These are phyloP conservation scores for Annulohypoxylon moriforme DNA, from an alignment of 495 filamentous ascomycete genomes.

Conservation along the genomic window DNA sequence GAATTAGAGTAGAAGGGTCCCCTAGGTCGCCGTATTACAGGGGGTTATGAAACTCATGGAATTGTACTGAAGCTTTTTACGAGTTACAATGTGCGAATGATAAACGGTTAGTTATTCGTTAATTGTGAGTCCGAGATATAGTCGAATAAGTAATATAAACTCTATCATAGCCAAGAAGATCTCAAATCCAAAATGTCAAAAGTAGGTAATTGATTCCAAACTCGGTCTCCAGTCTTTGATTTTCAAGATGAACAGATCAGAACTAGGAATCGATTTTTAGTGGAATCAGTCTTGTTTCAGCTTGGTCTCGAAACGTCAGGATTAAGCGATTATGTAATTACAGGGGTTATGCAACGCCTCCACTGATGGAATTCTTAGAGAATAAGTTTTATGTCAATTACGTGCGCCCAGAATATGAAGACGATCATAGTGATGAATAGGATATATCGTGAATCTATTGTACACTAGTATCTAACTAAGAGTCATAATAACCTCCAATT, in stretches of 20 bases:
- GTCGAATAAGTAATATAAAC: not conserved
- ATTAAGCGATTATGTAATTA: conserved; percentile 19
- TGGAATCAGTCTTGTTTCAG: conserved; percentile 25
- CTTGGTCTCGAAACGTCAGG: conserved; percentile 23
- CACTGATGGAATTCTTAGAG: not conserved
- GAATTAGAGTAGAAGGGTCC: conserved; percentile 5
- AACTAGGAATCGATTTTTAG: not conserved
- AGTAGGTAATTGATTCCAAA: not conserved
- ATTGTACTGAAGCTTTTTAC: conserved; percentile 5
- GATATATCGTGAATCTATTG: not conserved
- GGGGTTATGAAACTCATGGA: conserved; percentile 30
- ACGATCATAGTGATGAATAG: not conserved
- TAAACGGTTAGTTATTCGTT: not conserved
- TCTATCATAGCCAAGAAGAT: not conserved
- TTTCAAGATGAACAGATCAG: conserved; percentile 14
- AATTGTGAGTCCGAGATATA: not conserved
- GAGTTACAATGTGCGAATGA: not conserved
- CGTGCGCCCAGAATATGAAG: not conserved
- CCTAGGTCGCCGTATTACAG: conserved; percentile 1
- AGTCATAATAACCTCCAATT: not conserved
- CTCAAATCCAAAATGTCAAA: not conserved
- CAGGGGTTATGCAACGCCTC: not conserved
- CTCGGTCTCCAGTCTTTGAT: conserved; percentile 4
- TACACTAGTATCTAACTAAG: not conserved
- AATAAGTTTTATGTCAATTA: not conserved